A percentile compares a stretch with the other conserved stretches of the same genome.
Conservation (phyloP, 2,329 filamentous ascomycete species). For the Aspergillus transmontanensis region DNA sequence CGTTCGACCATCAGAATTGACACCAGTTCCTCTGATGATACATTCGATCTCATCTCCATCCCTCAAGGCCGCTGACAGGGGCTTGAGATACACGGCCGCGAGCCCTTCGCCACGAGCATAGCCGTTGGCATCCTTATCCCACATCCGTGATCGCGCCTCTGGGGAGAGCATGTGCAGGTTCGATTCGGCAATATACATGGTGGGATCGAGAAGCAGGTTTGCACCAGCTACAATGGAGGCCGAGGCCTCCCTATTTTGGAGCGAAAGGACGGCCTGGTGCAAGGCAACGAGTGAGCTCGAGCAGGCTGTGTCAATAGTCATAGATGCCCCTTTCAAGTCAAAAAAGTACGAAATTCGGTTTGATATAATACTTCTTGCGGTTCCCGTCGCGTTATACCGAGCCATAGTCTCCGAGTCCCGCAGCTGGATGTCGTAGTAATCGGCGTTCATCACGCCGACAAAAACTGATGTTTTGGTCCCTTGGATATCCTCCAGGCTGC, state of each 20-base stretch:
- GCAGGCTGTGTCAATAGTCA: conserved; percentile 53
- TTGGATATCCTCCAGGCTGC: conserved; percentile 27
- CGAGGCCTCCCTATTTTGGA: conserved; percentile 32
- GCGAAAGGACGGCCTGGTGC: conserved; percentile 36
- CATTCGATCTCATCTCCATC: conserved; percentile 51
- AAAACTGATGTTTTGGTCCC: conserved; percentile 29
- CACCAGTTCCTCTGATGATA: conserved; percentile 37
- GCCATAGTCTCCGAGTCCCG: conserved; percentile 28
- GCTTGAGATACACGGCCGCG: conserved; percentile 55
- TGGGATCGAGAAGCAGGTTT: conserved; percentile 32
- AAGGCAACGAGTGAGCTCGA: conserved; percentile 45
- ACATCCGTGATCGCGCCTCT: conserved; percentile 51
- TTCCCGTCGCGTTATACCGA: conserved; percentile 33
- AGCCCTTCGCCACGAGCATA: conserved; percentile 58
- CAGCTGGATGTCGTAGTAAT: conserved; percentile 27
- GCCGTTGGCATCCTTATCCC: conserved; percentile 50
- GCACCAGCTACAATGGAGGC: conserved; percentile 28
- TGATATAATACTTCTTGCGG: conserved; percentile 37
- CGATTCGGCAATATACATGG: conserved; percentile 35
- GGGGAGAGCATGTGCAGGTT: conserved; percentile 52
- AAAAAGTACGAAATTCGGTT: conserved; percentile 31
- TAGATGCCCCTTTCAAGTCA: conserved; percentile 39
- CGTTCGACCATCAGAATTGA: conserved; percentile 42
- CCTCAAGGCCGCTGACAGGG: conserved; percentile 49
- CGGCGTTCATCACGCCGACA: conserved; percentile 31